These are phyloP conservation scores for Suillus fuscotomentosus DNA, from an alignment of 768 basidiomycete genomes.

Conservation along the genomic window DNA sequence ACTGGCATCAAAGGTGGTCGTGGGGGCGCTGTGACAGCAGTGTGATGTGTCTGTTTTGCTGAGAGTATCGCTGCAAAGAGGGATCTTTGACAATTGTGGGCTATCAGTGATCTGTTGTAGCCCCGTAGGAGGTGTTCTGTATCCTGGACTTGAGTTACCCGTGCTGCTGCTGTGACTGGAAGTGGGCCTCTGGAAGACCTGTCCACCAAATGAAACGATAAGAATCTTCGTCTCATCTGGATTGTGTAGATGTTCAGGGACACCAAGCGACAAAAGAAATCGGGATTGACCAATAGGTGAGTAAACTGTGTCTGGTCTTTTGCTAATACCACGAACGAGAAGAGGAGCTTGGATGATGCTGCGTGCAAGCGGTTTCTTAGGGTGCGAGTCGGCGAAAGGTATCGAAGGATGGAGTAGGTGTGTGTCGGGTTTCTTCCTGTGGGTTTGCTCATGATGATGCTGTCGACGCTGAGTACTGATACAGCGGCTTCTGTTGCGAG, in stretches of 20 bases:
- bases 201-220: no score
- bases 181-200: no score
- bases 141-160: constrained; percentile 35
- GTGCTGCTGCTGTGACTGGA: no score
- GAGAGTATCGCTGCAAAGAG: constrained; percentile 16
- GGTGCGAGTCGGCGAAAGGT: constrained; percentile 30
- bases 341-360: constrained; percentile 55
- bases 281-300: constrained; percentile 49
- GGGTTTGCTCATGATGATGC: constrained; percentile 95
- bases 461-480: constrained; percentile 91
- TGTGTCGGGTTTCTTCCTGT: constrained; percentile 21
- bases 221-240: no score
- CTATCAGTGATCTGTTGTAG: not conserved
- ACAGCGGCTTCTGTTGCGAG: constrained; percentile 90
- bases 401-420: constrained; percentile 42
- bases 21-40: constrained; percentile 49
- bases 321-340: constrained; percentile 61
- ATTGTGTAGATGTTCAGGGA: constrained; percentile 52
- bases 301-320: constrained; percentile 41
- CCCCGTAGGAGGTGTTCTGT: constrained; percentile 10
- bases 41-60: constrained; percentile 41
- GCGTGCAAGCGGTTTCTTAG: constrained; percentile 28
- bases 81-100: not conserved
- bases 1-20: no score
- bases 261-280: constrained; percentile 57